Evolutionary conservation across 768 basidiomycete genomes (phyloP).

Genomic region (Nevesoporus exiguus): DNA sequence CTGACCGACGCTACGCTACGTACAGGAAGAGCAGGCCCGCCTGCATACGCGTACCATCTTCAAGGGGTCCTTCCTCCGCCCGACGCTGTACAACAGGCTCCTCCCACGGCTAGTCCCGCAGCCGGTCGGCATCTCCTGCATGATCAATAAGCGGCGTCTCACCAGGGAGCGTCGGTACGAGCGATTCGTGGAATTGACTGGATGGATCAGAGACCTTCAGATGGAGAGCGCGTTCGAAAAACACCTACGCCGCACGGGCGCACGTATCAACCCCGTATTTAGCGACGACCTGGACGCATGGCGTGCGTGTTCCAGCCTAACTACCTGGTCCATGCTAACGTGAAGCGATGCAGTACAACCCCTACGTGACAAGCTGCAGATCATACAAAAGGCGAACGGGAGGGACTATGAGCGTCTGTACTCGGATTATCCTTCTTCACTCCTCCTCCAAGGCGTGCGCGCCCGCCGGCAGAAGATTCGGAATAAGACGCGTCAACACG

Average conservation of each 20-base stretch:
- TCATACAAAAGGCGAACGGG: conserved; percentile 33
- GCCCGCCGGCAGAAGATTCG: conserved; percentile 59
- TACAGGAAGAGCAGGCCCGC: conserved; percentile 53
- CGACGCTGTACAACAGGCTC: conserved; percentile 61
- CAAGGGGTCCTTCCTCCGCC: conserved; percentile 67
- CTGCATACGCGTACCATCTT: conserved; percentile 61
- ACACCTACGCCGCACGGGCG: conserved; percentile 17
- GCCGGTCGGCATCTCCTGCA: conserved; percentile 64
- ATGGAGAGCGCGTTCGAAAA: conserved; percentile 41
- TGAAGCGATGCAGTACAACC: conserved; percentile 34
- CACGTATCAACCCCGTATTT: conserved; percentile 26
- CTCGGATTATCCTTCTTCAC: conserved; percentile 44
- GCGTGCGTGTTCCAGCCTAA: conserved; percentile 15
- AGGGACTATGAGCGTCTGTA: conserved; percentile 42
- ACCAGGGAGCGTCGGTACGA: conserved; percentile 45
- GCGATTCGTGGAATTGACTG: conserved; percentile 31
- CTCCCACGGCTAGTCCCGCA: conserved; percentile 81
- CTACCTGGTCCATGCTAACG: neutral
- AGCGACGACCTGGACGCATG: conserved; percentile 18
- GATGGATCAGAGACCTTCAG: conserved; percentile 33
- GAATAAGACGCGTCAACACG: conserved; percentile 62
- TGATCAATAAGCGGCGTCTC: conserved; percentile 53
- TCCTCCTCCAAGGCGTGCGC: conserved; percentile 46
- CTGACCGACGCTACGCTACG: neutral
- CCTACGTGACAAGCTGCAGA: conserved; percentile 28